A percentile compares a stretch with the other conserved stretches of the same genome.
phyloP scores from a whole-genome alignment of 441 rosid genomes.

The Raphanus hybrid region DNA sequence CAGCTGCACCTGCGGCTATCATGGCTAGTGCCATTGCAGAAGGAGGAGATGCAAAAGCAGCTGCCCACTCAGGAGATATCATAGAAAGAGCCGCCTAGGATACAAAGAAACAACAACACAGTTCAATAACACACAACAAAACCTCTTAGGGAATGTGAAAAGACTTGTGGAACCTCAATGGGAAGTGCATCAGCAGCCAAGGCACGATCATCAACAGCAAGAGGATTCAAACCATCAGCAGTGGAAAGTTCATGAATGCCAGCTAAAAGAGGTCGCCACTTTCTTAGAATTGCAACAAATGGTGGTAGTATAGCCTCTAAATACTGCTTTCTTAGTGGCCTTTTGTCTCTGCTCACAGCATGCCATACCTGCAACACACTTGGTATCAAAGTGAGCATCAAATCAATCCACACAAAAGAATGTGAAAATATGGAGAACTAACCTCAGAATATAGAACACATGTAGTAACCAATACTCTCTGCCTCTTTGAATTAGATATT shows the following conservation, averaged over 20 bases:
- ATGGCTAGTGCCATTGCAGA: constrained; percentile 98
- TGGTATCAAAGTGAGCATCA: constrained; percentile 37
- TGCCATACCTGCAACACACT: constrained; percentile 74
- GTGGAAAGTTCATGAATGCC: constrained; percentile 96
- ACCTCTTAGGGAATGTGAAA: background rate
- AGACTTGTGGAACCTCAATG: constrained; percentile 58
- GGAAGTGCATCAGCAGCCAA: constrained; percentile 94
- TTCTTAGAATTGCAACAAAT: constrained; percentile 86
- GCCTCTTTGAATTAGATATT: constrained; percentile 90
- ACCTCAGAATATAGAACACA: constrained; percentile 97
- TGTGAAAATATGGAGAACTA: constrained; percentile 43
- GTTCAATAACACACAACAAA: background rate
- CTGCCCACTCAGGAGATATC: constrained; percentile 95
- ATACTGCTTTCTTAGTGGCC: constrained; percentile 82
- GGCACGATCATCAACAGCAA: constrained; percentile 84
- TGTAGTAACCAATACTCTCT: constrained; percentile 91
- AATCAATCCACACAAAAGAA: background rate
- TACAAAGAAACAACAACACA: constrained; percentile 1
- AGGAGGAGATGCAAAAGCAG: constrained; percentile 98
- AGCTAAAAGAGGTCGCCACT: constrained; percentile 94
- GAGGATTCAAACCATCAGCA: constrained; percentile 92
- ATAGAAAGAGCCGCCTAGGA: constrained; percentile 88
- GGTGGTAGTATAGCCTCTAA: constrained; percentile 93
- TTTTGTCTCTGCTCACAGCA: constrained; percentile 82
- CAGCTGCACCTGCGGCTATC: constrained; percentile 99